phyloP scores from a whole-genome alignment of 1,284 basidiomycete species.

The Lentinula novae-zelandiae region DNA sequence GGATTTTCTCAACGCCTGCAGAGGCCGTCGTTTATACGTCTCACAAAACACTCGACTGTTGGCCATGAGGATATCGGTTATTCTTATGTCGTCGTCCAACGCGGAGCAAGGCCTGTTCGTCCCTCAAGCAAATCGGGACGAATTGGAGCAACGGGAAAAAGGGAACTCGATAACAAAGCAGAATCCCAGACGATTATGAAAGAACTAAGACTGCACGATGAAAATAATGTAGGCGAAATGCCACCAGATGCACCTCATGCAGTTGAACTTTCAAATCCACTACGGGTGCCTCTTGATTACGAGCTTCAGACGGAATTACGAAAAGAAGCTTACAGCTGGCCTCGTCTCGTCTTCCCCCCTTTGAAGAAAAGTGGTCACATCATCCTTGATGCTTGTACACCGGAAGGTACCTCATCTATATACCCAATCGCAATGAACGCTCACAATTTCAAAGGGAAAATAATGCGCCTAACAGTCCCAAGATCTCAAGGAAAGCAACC shows the following conservation, averaged over 20 bases:
- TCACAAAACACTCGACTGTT: constrained; percentile 79
- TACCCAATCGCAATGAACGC: no score
- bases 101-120: constrained; percentile 65
- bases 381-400: constrained; percentile 86
- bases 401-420: constrained; percentile 56
- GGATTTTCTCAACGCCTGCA: constrained; percentile 87
- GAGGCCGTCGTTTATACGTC: constrained; percentile 80
- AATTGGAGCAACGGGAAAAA: constrained; percentile 56
- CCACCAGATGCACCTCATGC: not conserved
- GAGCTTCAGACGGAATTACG: constrained; percentile 50
- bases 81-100: constrained; percentile 87
- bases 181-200: constrained; percentile 28
- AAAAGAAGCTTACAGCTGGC: constrained; percentile 80
- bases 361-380: constrained; percentile 92
- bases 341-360: constrained; percentile 86
- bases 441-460: constrained; percentile 56
- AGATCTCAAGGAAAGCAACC: constrained; percentile 92
- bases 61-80: constrained; percentile 88
- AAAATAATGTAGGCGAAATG: constrained; percentile 23
- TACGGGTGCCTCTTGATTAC: constrained; percentile 14
- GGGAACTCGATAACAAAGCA: constrained; percentile 38
- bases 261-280: constrained; percentile 9
- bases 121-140: constrained; percentile 50
- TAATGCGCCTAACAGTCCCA: constrained; percentile 88
- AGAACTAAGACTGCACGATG: constrained; percentile 44